These are phyloP conservation scores for Globisporangium radiosum DNA, from an alignment of 352 stramenopile genomes.

Conservation along the genomic window DNA sequence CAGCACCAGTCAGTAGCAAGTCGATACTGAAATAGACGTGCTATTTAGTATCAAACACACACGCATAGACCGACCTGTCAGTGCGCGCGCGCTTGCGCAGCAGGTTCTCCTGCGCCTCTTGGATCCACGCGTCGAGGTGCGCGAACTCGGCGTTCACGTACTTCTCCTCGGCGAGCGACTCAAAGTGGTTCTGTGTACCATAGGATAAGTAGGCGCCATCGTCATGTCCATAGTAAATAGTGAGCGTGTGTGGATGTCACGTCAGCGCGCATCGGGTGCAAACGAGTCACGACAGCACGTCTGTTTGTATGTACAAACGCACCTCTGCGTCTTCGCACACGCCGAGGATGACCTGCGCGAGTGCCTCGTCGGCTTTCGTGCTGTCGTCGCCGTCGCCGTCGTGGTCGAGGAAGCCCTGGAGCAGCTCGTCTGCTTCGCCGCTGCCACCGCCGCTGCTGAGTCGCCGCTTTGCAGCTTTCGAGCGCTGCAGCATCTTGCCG, in stretches of 20 bases:
- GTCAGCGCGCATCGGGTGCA: no score
- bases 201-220: neutral
- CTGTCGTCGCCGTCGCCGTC: neutral
- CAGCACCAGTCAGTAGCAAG: no score
- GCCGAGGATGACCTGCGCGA: slow-evolving; percentile 8
- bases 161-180: slow-evolving; percentile 4
- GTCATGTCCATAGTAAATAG: neutral
- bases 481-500: slow-evolving; percentile 6
- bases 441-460: neutral
- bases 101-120: slow-evolving; percentile 7
- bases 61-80: neutral
- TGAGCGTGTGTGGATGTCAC: neutral
- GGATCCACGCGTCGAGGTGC: slow-evolving; percentile 10
- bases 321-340: slow-evolving; percentile 10
- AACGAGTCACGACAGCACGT: no score
- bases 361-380: slow-evolving; percentile 4
- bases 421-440: slow-evolving; percentile 4
- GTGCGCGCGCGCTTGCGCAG: slow-evolving; percentile 7
- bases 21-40: no score
- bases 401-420: slow-evolving; percentile 3
- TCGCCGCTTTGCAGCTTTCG: slow-evolving; percentile 1
- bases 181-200: slow-evolving; percentile 1
- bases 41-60: no score
- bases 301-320: neutral
- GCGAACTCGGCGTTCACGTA: slow-evolving; percentile 9